Evolutionary conservation across 768 basidiomycete species (phyloP).

Genomic region (Dictyophora rubrovolvata): DNA sequence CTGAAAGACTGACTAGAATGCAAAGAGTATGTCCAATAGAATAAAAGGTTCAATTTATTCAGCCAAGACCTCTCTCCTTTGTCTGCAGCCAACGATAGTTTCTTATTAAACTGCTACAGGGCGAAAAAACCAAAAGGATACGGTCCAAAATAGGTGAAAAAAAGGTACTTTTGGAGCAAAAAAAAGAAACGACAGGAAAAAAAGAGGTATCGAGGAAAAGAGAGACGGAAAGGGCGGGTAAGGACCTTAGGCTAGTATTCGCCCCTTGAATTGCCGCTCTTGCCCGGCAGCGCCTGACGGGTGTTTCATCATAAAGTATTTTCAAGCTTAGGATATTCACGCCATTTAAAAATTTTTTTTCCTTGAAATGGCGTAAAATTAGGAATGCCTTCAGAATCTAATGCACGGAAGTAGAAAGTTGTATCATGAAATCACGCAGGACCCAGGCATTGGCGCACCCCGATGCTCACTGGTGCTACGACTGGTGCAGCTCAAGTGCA

Average conservation of each 20-base stretch:
- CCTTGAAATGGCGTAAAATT: background rate
- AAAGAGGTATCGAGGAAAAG: background rate
- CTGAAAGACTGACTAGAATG: background rate
- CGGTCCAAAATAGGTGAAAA: constrained; percentile 25
- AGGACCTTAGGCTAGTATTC: constrained; percentile 5
- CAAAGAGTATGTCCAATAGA: background rate
- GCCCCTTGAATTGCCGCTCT: constrained; percentile 27
- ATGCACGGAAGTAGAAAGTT: constrained; percentile 6
- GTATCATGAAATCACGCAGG: background rate
- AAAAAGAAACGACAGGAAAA: background rate
- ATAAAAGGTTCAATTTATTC: background rate
- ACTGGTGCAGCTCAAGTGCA: no score
- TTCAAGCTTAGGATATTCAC: constrained; percentile 1
- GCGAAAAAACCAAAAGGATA: background rate
- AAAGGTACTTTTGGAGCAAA: constrained; percentile 9
- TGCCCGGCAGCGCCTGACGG: constrained; percentile 18
- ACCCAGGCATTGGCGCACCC: background rate
- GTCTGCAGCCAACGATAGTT: background rate
- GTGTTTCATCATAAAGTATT: constrained; percentile 7
- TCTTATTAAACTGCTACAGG: background rate
- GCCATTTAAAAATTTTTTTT: constrained; percentile 5
- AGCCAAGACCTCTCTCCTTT: background rate
- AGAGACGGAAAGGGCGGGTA: background rate
- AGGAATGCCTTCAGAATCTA: background rate
- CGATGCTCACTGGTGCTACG: background rate